Conservation (phyloP, 192 early-diverging fungal genomes). For the Coemansia sp. region DNA sequence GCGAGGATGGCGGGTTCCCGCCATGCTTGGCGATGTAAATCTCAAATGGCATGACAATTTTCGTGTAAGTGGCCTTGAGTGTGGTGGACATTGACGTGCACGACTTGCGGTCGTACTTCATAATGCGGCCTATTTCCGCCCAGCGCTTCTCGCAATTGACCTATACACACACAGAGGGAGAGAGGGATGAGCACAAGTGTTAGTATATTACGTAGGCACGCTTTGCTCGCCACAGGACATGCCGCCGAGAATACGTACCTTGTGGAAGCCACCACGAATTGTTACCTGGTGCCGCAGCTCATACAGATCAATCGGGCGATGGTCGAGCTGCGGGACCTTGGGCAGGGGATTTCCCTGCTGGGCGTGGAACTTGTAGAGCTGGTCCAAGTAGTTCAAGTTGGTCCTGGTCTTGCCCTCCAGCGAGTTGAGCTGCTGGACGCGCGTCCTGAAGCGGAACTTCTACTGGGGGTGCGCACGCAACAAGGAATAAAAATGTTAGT, state of each 20-base stretch:
- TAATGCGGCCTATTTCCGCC: conserved; percentile 77
- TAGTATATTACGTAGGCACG: not conserved
- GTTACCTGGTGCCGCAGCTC: conserved; percentile 79
- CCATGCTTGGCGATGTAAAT: conserved; percentile 58
- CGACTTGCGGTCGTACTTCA: conserved; percentile 69
- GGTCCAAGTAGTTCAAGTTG: conserved; percentile 87
- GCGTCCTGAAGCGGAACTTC: conserved; percentile 84
- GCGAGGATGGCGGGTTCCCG: conserved; percentile 15
- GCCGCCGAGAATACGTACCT: conserved; percentile 45
- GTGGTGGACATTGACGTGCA: conserved; percentile 75
- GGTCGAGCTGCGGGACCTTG: conserved; percentile 81
- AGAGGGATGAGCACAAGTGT: not conserved
- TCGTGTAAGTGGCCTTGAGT: conserved; percentile 65
- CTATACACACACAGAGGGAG: too few species aligned
- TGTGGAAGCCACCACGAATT: conserved; percentile 68
- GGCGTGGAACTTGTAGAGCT: conserved; percentile 84
- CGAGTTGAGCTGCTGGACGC: conserved; percentile 86
- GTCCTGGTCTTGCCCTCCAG: conserved; percentile 87
- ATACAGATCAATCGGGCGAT: conserved; percentile 81
- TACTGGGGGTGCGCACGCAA: conserved; percentile 32
- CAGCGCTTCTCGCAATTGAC: conserved; percentile 75
- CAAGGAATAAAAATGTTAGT: conserved; percentile 7
- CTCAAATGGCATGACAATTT: conserved; percentile 68
- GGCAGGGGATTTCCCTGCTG: conserved; percentile 69
- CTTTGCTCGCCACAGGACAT: not conserved